Conservation (phyloP, 352 stramenopile genomes). For the Globisporangium lucens region DNA sequence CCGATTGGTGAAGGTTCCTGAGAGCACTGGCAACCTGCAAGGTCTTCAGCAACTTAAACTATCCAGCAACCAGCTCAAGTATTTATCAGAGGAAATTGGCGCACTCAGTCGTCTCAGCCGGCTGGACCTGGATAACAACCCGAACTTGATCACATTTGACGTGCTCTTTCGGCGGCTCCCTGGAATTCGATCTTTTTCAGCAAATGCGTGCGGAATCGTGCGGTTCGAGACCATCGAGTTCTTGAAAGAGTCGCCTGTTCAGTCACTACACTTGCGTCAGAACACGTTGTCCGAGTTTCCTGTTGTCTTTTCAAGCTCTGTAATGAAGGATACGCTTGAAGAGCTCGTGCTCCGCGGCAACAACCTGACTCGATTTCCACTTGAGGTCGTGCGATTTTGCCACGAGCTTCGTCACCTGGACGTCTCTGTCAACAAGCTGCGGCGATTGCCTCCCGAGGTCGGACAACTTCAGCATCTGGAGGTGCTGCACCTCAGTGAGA, state of each 20-base stretch:
- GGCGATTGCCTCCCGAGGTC: slow-evolving; percentile 37
- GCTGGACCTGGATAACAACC: slow-evolving; percentile 45
- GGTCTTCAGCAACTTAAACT: slow-evolving; percentile 38
- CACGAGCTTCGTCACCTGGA: slow-evolving; percentile 34
- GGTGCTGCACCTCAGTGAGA: slow-evolving; percentile 38
- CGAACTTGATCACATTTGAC: slow-evolving; percentile 31
- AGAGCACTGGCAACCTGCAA: slow-evolving; percentile 37
- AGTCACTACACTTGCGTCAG: slow-evolving; percentile 29
- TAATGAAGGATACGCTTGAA: slow-evolving; percentile 48
- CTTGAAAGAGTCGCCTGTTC: slow-evolving; percentile 40
- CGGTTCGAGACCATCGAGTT: slow-evolving; percentile 44
- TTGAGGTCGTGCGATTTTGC: slow-evolving; percentile 41
- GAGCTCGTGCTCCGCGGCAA: slow-evolving; percentile 40
- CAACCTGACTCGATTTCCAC: slow-evolving; percentile 31
- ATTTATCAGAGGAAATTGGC: slow-evolving; percentile 41
- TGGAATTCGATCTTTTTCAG: slow-evolving; percentile 29
- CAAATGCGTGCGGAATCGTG: slow-evolving; percentile 36
- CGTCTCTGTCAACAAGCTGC: slow-evolving; percentile 47
- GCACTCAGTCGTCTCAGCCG: slow-evolving; percentile 23
- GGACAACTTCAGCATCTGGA: slow-evolving; percentile 31
- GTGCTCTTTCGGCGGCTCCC: slow-evolving; percentile 35
- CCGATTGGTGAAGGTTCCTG: slow-evolving; percentile 32
- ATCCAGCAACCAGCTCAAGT: slow-evolving; percentile 38
- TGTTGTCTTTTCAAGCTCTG: slow-evolving; percentile 27
- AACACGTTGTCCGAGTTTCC: slow-evolving; percentile 49